Conservation (phyloP, 441 rosid species). For the Brassica balearica region DNA sequence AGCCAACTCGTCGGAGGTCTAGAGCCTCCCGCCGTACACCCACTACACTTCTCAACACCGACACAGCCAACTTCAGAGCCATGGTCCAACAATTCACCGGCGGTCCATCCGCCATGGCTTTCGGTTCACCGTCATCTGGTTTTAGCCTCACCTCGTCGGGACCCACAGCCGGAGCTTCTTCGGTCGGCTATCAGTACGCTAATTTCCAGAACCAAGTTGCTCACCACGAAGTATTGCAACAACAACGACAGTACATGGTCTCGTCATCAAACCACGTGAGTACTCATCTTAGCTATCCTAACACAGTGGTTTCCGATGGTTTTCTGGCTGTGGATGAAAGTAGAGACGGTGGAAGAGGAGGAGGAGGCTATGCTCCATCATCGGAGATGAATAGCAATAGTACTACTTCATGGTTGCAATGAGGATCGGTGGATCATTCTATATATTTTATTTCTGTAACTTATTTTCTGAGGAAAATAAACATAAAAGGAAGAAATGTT, state of each 20-base stretch:
- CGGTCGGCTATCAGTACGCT: conserved; percentile 31
- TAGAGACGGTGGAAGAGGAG: conserved; percentile 18
- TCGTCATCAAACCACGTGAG: conserved; percentile 15
- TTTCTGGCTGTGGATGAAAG: conserved; percentile 16
- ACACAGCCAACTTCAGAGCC: conserved; percentile 85
- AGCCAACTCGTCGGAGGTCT: conserved; percentile 75
- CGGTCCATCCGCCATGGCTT: conserved; percentile 60
- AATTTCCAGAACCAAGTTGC: conserved; percentile 24
- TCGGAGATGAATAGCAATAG: conserved; percentile 21
- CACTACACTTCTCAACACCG: conserved; percentile 82
- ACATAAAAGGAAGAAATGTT: conserved; percentile 31
- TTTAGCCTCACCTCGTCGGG: conserved; percentile 35
- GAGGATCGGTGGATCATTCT: conserved; percentile 23
- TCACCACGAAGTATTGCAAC: conserved; percentile 24
- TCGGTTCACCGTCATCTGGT: conserved; percentile 27
- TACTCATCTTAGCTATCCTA: conserved; percentile 27
- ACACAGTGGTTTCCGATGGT: conserved; percentile 31
- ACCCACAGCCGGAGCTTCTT: conserved; percentile 35
- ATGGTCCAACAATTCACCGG: conserved; percentile 97
- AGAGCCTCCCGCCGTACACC: conserved; percentile 94
- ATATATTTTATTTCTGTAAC: background rate
- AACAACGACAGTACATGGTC: conserved; percentile 28
- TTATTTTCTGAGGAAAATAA: background rate
- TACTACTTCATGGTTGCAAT: conserved; percentile 36
- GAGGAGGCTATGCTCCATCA: conserved; percentile 32